Percentiles rank a stretch among this genome's conserved stretches.
phyloP scores from a whole-genome alignment of 257 asterid species.

The Vinca minor region DNA sequence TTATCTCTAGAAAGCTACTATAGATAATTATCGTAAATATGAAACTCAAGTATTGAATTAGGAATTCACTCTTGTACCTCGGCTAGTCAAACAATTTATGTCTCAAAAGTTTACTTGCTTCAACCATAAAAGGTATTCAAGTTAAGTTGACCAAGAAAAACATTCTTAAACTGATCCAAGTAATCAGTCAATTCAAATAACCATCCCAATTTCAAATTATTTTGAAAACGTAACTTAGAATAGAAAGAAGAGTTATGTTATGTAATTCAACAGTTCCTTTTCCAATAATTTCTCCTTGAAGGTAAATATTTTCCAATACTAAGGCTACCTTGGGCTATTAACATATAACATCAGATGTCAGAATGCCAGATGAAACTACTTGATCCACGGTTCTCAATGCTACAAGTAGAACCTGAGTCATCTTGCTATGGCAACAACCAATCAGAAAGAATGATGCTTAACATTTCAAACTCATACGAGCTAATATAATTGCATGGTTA shows the following conservation, averaged over 20 bases:
- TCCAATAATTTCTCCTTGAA: no score
- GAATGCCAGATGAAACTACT: background rate
- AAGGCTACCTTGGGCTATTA: background rate
- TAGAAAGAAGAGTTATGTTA: no score
- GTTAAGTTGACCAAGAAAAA: background rate
- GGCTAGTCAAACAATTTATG: background rate
- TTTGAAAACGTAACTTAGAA: no score
- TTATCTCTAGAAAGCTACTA: background rate
- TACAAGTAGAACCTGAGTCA: no score
- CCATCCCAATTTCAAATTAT: background rate
- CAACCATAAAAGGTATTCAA: background rate
- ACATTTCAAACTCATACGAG: background rate
- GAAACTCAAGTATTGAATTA: background rate
- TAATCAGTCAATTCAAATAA: background rate
- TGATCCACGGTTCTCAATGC: no score
- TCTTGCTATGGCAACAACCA: no score
- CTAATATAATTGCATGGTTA: background rate
- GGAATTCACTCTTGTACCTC: background rate
- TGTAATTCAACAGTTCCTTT: no score
- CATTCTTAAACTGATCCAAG: background rate
- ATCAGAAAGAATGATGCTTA: no score
- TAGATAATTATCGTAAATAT: background rate
- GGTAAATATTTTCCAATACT: no score
- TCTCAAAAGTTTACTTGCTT: background rate
- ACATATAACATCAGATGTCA: background rate